Evolutionary conservation across 495 filamentous ascomycete species (phyloP).

Genomic region (Penicillium goetzii): DNA sequence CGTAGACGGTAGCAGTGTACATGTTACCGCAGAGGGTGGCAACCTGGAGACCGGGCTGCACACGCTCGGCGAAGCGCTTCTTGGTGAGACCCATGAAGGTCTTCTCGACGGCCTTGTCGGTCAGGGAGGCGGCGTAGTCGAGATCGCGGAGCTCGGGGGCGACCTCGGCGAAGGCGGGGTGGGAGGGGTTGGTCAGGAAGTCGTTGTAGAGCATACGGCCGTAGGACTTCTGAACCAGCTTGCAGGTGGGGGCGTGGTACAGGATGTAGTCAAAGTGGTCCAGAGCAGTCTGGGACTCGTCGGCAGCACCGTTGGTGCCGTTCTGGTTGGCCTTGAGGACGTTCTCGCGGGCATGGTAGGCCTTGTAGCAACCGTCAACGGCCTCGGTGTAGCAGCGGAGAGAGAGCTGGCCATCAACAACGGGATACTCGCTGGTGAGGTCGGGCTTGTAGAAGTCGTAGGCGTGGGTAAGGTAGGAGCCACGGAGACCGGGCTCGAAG

Average conservation of each 20-base stretch:
- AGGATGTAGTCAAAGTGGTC: constrained; percentile 96
- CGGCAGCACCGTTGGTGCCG: constrained; percentile 60
- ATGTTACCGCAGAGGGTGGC: constrained; percentile 98
- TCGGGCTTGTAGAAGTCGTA: constrained; percentile 99
- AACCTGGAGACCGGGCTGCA: constrained; percentile 81
- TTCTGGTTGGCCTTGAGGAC: constrained; percentile 66
- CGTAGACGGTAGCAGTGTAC: constrained; percentile 96
- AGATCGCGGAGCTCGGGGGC: constrained; percentile 83
- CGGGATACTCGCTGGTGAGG: constrained; percentile 94
- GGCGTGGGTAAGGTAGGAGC: constrained; percentile 89
- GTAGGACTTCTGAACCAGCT: constrained; percentile 94
- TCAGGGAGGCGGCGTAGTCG: constrained; percentile 81
- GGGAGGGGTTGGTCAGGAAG: constrained; percentile 77
- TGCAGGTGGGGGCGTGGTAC: constrained; percentile 98
- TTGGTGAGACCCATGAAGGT: constrained; percentile 93
- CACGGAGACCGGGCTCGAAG: constrained; percentile 89
- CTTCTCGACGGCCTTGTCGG: constrained; percentile 96
- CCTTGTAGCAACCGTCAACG: constrained; percentile 94
- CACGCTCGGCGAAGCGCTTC: constrained; percentile 90
- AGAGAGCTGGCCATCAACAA: constrained; percentile 95
- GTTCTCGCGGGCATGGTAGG: constrained; percentile 84
- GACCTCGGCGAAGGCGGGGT: constrained; percentile 81
- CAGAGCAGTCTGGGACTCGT: constrained; percentile 65
- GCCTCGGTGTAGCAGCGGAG: constrained; percentile 95
- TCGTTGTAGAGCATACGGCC: constrained; percentile 97